These are phyloP conservation scores for Kregervanrija pseudodelftensis DNA, from an alignment of 805 yeast genomes.

Conservation along the genomic window DNA sequence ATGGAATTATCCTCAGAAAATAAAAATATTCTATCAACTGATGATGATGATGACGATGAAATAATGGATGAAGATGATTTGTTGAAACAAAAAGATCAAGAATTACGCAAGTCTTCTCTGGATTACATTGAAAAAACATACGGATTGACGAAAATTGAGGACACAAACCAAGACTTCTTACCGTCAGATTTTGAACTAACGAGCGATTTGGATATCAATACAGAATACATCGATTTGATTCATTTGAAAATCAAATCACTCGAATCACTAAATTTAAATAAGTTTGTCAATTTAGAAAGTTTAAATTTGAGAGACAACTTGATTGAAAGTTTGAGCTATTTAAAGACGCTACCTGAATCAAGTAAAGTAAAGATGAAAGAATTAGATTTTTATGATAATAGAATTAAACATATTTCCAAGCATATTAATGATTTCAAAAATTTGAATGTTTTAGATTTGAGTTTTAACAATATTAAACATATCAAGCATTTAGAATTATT, in stretches of 20 bases:
- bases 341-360: slow-evolving; percentile 45
- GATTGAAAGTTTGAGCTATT: slow-evolving; percentile 61
- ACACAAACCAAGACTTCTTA: slow-evolving; percentile 42
- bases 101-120: slow-evolving; percentile 6
- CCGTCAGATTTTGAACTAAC: slow-evolving; percentile 68
- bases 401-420: slow-evolving; percentile 78
- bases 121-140: slow-evolving; percentile 18
- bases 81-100: slow-evolving; percentile 1
- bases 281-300: slow-evolving; percentile 50
- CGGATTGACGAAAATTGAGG: slow-evolving; percentile 30
- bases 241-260: slow-evolving; percentile 63
- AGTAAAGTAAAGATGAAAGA: slow-evolving; percentile 51
- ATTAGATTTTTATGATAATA: slow-evolving; percentile 85
- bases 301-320: slow-evolving; percentile 81
- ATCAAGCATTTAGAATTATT: slow-evolving; percentile 71
- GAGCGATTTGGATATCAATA: slow-evolving; percentile 46
- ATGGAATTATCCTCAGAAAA: too few species aligned
- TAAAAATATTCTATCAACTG: slow-evolving; percentile 1
- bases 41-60: slow-evolving; percentile 5
- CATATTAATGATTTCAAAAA: slow-evolving; percentile 53
- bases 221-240: slow-evolving; percentile 54
- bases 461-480: slow-evolving; percentile 83
- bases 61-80: slow-evolving; percentile 11
- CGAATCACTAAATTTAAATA: slow-evolving; percentile 49
- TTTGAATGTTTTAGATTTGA: slow-evolving; percentile 63